A percentile compares a stretch with the other conserved stretches of the same genome.
Conservation (phyloP, 441 rosid species). For the Oxalis stricta region DNA sequence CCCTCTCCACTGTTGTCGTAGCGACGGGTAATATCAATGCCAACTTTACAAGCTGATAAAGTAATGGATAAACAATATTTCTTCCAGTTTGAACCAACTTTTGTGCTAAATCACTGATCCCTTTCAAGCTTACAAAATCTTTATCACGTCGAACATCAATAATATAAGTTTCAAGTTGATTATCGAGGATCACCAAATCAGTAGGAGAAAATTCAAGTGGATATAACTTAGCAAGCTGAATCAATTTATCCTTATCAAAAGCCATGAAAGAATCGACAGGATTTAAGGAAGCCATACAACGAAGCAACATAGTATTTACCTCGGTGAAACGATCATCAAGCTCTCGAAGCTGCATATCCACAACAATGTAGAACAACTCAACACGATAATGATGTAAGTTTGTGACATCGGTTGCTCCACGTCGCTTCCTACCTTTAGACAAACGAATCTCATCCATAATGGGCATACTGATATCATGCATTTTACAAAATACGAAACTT, state of each 20-base stretch:
- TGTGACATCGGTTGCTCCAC: too few relatives aligned
- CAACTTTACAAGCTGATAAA: too few relatives aligned
- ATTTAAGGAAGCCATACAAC: background rate
- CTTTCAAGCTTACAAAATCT: too few relatives aligned
- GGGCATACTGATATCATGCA: background rate
- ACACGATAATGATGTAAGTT: background rate
- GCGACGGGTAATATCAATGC: too few relatives aligned
- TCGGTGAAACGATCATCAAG: background rate
- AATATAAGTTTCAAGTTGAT: too few relatives aligned
- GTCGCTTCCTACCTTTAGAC: background rate
- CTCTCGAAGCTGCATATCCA: background rate
- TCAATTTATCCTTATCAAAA: background rate
- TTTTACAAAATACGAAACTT: background rate
- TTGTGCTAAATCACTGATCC: too few relatives aligned
- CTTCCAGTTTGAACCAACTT: too few relatives aligned
- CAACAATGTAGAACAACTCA: background rate
- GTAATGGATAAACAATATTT: too few relatives aligned
- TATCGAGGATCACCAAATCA: too few relatives aligned
- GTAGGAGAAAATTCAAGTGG: background rate
- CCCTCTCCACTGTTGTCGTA: too few relatives aligned
- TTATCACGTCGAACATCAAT: too few relatives aligned
- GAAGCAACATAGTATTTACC: background rate
- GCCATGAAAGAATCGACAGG: background rate
- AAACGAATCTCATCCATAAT: background rate
- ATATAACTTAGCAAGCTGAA: background rate